phyloP scores from a whole-genome alignment of 2,329 filamentous ascomycete genomes.

The Botryotinia convoluta region DNA sequence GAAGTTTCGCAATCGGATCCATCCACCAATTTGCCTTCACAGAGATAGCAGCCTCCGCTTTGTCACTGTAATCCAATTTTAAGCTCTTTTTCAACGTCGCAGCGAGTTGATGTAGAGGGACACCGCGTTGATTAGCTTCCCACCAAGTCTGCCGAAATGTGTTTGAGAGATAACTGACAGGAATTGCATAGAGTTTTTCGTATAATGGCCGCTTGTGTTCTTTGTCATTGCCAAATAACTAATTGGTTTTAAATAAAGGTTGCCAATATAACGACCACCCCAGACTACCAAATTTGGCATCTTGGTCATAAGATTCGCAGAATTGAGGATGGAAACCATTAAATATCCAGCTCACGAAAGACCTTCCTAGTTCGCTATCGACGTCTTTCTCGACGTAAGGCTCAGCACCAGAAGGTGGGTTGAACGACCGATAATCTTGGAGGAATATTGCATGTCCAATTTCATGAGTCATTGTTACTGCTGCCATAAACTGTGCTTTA shows the following conservation, averaged over 20 bases:
- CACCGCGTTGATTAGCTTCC: background rate
- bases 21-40: constrained; percentile 12
- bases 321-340: constrained; percentile 26
- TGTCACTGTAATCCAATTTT: background rate
- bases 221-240: background rate
- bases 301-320: background rate
- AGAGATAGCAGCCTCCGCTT: background rate
- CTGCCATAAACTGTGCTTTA: constrained; percentile 31
- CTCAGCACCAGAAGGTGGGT: constrained; percentile 22
- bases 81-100: background rate
- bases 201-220: constrained; percentile 2
- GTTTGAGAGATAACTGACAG: constrained; percentile 5
- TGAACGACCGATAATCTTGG: constrained; percentile 27
- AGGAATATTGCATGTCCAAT: constrained; percentile 32
- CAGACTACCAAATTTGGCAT: constrained; percentile 10
- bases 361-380: constrained; percentile 28
- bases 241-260: background rate
- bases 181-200: background rate
- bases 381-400: constrained; percentile 28
- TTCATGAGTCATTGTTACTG: constrained; percentile 34
- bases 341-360: constrained; percentile 32
- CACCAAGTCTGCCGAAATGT: constrained; percentile 4
- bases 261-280: constrained; percentile 20
- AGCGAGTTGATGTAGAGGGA: constrained; percentile 3
- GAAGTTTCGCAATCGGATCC: background rate